phyloP scores from a whole-genome alignment of 2,329 filamentous ascomycete species.

The Chlorencoelia australis region DNA sequence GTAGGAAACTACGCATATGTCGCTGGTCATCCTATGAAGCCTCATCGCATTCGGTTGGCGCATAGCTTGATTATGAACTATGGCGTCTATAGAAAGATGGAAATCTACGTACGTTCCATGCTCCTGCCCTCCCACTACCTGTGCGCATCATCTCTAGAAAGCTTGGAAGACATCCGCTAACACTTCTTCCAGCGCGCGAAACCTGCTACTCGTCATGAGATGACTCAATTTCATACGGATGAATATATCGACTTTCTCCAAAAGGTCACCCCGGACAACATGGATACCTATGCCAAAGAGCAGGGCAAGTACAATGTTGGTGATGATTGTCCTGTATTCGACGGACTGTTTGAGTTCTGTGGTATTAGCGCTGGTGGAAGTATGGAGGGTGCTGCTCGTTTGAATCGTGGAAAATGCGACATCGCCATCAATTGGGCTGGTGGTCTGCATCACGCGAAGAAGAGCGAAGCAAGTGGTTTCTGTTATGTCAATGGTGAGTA shows the following conservation, averaged over 20 bases:
- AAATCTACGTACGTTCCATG: conserved; percentile 80
- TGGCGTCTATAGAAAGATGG: conserved; percentile 92
- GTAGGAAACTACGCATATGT: conserved; percentile 98
- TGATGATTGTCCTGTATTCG: conserved; percentile 95
- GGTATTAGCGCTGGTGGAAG: conserved; percentile 89
- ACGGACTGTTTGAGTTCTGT: conserved; percentile 95
- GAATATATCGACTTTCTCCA: conserved; percentile 93
- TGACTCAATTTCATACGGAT: conserved; percentile 87
- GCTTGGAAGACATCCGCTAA: conserved; percentile 9
- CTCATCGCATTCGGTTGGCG: conserved; percentile 86
- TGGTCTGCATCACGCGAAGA: conserved; percentile 94
- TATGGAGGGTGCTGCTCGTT: conserved; percentile 82
- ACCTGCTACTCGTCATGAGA: conserved; percentile 78
- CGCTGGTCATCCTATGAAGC: conserved; percentile 97
- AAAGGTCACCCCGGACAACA: conserved; percentile 97
- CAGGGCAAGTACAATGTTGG: conserved; percentile 91
- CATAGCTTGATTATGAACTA: conserved; percentile 96
- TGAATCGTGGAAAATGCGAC: conserved; percentile 86
- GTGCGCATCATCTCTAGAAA: too few relatives aligned
- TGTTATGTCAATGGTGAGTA: conserved; percentile 88
- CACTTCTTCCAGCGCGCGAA: conserved; percentile 55
- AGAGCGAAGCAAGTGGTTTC: conserved; percentile 91
- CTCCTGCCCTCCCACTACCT: too few relatives aligned
- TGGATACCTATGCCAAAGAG: conserved; percentile 86
- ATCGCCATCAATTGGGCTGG: conserved; percentile 99